phyloP scores from a whole-genome alignment of 352 stramenopile species.

The Globisporangium rhizosaccharum region DNA sequence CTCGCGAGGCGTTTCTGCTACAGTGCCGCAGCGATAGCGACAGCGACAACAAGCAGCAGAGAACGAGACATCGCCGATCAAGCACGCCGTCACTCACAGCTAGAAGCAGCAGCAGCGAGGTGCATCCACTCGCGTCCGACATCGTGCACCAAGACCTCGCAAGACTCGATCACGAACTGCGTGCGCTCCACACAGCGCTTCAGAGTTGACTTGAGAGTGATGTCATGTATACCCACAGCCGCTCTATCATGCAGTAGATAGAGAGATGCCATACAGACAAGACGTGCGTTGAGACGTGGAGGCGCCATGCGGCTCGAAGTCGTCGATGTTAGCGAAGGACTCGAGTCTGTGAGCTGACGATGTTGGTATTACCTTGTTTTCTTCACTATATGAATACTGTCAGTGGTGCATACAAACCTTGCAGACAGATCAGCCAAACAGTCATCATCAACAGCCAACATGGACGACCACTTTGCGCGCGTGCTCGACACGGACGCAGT shows the following conservation, averaged over 20 bases:
- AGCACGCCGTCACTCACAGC: too few species aligned
- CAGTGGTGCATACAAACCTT: too few species aligned
- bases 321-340: too few species aligned
- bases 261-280: too few species aligned
- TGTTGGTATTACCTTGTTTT: too few species aligned
- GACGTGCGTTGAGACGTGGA: too few species aligned
- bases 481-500: conserved; percentile 8
- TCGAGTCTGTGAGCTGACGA: too few species aligned
- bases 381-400: too few species aligned
- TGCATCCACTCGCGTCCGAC: background rate
- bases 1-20: conserved; percentile 1
- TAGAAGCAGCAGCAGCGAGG: background rate
- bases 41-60: background rate
- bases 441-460: background rate
- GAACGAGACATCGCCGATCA: background rate
- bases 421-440: too few species aligned
- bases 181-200: conserved; percentile 4
- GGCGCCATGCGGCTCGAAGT: too few species aligned
- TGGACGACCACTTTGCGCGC: conserved; percentile 19
- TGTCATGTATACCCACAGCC: too few species aligned
- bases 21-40: background rate
- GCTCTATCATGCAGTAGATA: too few species aligned
- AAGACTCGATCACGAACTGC: conserved; percentile 23
- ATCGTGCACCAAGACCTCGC: conserved; percentile 33
- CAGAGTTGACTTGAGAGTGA: background rate